A percentile compares a stretch with the other conserved stretches of the same genome.
phyloP scores from a whole-genome alignment of 768 basidiomycete genomes.

The Mrakia blollopis region DNA sequence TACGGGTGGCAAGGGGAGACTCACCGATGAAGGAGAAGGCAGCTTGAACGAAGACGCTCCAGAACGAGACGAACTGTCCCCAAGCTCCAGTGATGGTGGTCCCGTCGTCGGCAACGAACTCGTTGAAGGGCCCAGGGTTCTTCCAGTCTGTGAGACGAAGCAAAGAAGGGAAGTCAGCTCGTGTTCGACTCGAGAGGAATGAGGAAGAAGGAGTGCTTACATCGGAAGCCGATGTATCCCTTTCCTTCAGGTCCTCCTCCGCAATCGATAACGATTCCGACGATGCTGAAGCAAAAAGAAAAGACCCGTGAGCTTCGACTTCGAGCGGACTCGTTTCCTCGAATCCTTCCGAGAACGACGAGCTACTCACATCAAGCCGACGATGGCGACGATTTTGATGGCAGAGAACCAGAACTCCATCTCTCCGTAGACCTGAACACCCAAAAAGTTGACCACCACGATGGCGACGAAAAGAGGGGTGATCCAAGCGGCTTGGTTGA shows the following conservation, averaged over 20 bases:
- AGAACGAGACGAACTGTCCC: conserved; percentile 44
- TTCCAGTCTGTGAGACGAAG: conserved; percentile 25
- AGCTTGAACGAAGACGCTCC: conserved; percentile 45
- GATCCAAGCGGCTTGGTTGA: conserved; percentile 44
- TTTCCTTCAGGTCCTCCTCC: conserved; percentile 35
- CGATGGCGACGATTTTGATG: conserved; percentile 50
- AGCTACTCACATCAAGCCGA: conserved; percentile 46
- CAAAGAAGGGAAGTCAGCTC: neutral
- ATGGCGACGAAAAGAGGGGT: conserved; percentile 43
- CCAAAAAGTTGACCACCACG: conserved; percentile 47
- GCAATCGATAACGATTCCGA: conserved; percentile 39
- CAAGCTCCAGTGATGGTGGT: conserved; percentile 24
- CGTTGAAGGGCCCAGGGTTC: conserved; percentile 35
- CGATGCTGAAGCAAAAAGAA: too few relatives aligned
- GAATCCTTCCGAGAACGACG: too few relatives aligned
- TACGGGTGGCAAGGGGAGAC: too few relatives aligned
- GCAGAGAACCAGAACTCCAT: conserved; percentile 26
- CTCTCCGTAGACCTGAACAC: conserved; percentile 50
- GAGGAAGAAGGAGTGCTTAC: neutral
- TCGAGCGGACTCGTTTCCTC: too few relatives aligned
- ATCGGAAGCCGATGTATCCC: conserved; percentile 36
- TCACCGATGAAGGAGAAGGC: conserved; percentile 26
- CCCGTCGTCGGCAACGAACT: conserved; percentile 25
- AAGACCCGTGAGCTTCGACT: too few relatives aligned
- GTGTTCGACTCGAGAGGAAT: neutral